Conservation (phyloP, 176 grass and related monocot genomes). For the Rhynchospora breviuscula region DNA sequence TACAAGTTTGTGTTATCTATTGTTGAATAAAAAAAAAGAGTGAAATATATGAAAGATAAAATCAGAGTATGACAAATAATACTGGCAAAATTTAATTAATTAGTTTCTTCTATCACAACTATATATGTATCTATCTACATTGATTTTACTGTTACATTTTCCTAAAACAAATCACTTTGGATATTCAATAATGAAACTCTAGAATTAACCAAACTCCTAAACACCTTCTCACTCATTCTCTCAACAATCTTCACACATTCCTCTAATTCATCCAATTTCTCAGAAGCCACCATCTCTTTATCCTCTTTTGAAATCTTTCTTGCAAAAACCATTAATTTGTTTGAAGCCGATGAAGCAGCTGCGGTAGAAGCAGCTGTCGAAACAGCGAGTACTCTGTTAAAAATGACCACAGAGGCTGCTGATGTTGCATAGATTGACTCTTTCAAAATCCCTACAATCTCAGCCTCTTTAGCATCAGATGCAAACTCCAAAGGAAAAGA, state of each 20-base stretch:
- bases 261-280: slow-evolving; percentile 60
- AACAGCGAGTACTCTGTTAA: slow-evolving; percentile 30
- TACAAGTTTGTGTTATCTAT: background rate
- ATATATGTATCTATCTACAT: background rate
- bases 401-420: slow-evolving; percentile 30
- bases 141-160: background rate
- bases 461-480: slow-evolving; percentile 23
- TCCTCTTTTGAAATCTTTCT: slow-evolving; percentile 18
- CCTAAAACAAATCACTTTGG: slow-evolving; percentile 14
- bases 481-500: background rate
- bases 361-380: slow-evolving; percentile 23
- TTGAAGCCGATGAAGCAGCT: background rate
- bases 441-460: slow-evolving; percentile 37
- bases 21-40: background rate
- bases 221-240: slow-evolving; percentile 58
- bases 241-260: slow-evolving; percentile 47
- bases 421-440: slow-evolving; percentile 34
- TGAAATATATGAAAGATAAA: background rate
- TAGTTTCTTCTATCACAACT: background rate
- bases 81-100: background rate
- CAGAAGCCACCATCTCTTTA: slow-evolving; percentile 16
- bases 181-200: slow-evolving; percentile 79
- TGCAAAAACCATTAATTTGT: slow-evolving; percentile 14
- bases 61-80: background rate
- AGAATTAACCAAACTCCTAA: slow-evolving; percentile 48